Evolutionary conservation across 1,284 basidiomycete species (phyloP), one percentile per base, ranked within the genome.

Genomic region (Flammula alnicola): DNA sequence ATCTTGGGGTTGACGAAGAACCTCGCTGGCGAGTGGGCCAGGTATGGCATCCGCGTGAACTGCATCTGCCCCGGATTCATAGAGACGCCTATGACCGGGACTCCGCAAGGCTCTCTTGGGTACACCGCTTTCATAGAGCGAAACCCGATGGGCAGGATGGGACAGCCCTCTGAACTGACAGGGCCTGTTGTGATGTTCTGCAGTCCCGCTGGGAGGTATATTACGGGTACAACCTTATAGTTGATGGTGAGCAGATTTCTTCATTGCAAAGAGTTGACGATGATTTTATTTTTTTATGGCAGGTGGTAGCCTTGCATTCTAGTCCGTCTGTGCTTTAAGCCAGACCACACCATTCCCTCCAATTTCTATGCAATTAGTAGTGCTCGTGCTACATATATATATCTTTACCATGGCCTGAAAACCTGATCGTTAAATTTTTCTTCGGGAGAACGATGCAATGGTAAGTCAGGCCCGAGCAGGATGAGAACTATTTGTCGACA

Each of bases 41-140:
- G 60, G 11, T 62, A 75, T 49, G 73, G 73, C 1, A 73, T 76
- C 30, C 66, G 71, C 3, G 73, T 74, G 27, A 77, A 75, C 47
- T 71, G 65, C 23, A 66, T 77, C 29, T 70, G 68, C 37, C 72
- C 74, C 6, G 74, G 75, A n/a, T 75, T 73, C 52, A 74, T 74
- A 68, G 69, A 75, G 46, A 76, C 74, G 2, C 63, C 68, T 31
- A 59, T 75, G 56, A 77, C 74, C 27, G 61, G 67, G 33, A 69
- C 67, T 7, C 58, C 64, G 0, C 65, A 64, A 1, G 54, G 72
- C 7, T 67, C 59, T 12, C 57, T 62, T 10, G 63, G 61, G 12
- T 62, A 66, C 38, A 51, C 52, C 7, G 61, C 68, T 17, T 76
- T 71, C 71, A 51, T 58, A 6, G 64, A 63, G 27, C 65, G 70